Evolutionary conservation across 345 rosid genomes (phyloP).

Genomic region (Corymbia maculata): DNA sequence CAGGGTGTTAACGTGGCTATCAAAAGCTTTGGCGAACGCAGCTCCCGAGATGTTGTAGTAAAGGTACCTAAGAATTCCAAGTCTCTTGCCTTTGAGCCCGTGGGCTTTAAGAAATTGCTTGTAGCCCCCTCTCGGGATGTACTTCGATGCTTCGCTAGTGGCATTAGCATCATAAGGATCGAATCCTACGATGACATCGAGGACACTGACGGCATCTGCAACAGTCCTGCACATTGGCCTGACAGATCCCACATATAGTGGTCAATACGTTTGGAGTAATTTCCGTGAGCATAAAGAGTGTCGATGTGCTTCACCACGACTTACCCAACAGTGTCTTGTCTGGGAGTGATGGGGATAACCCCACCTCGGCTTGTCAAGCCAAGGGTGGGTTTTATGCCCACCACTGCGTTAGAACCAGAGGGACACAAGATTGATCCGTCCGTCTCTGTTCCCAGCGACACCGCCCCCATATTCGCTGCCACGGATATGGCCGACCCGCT

Average conservation of each 20-base stretch:
- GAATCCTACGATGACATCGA: constrained; percentile 31
- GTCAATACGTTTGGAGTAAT: not conserved
- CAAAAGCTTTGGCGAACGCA: constrained; percentile 7
- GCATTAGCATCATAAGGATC: constrained; percentile 27
- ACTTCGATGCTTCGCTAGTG: constrained; percentile 26
- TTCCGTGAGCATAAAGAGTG: not conserved
- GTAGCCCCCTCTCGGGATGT: constrained; percentile 42
- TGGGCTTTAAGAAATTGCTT: constrained; percentile 27
- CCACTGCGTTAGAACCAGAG: constrained; percentile 35
- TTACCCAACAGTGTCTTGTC: constrained; percentile 60
- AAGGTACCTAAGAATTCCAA: constrained; percentile 34
- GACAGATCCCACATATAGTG: not conserved
- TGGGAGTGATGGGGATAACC: constrained; percentile 46
- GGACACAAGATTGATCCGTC: constrained; percentile 65
- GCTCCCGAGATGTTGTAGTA: constrained; percentile 5
- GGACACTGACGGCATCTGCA: constrained; percentile 30
- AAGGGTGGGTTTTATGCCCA: constrained; percentile 62
- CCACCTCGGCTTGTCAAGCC: constrained; percentile 74
- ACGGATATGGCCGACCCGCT: constrained; percentile 72
- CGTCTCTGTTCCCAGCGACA: constrained; percentile 61
- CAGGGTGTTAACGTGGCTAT: constrained; percentile 26
- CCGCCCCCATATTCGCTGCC: constrained; percentile 54
- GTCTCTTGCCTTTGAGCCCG: constrained; percentile 52
- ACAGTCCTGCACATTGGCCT: constrained; percentile 41
- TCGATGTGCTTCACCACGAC: too few species aligned